A percentile compares a stretch with the other conserved stretches of the same genome.
Conservation (phyloP, 148 eudicot genomes). For the Polygonum aviculare region DNA sequence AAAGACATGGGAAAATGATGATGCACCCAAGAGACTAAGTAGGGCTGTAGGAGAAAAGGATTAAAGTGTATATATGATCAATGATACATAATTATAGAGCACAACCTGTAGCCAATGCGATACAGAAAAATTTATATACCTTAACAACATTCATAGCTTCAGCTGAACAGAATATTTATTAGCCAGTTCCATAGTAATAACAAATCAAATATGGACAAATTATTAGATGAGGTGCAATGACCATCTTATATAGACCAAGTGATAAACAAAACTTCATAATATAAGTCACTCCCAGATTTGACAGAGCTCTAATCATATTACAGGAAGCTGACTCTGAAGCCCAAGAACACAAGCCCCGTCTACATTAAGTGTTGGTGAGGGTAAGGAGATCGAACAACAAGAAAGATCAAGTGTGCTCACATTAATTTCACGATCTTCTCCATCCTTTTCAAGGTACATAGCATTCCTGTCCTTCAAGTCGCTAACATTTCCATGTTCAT, state of each 20-base stretch:
- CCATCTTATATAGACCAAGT: background rate
- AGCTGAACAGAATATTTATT: background rate
- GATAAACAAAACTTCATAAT: too few species aligned
- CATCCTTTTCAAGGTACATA: slow-evolving; percentile 87
- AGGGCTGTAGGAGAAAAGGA: background rate
- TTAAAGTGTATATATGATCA: background rate
- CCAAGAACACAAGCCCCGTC: background rate
- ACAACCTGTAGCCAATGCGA: background rate
- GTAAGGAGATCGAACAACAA: background rate
- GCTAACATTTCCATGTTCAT: slow-evolving; percentile 74
- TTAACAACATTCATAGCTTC: background rate
- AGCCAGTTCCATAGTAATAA: background rate
- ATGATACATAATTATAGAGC: background rate
- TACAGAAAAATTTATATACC: background rate
- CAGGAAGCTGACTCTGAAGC: background rate
- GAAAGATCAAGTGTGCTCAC: slow-evolving; percentile 27
- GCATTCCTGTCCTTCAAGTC: slow-evolving; percentile 51
- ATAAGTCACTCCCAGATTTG: too few species aligned
- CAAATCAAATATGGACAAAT: background rate
- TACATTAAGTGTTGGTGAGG: background rate
- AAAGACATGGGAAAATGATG: background rate
- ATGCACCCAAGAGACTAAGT: background rate
- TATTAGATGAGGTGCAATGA: background rate
- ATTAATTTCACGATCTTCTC: slow-evolving; percentile 91
- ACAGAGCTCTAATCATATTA: background rate